phyloP scores from a whole-genome alignment of 805 yeast genomes.

The Sugiyamaella lignohabitans region DNA sequence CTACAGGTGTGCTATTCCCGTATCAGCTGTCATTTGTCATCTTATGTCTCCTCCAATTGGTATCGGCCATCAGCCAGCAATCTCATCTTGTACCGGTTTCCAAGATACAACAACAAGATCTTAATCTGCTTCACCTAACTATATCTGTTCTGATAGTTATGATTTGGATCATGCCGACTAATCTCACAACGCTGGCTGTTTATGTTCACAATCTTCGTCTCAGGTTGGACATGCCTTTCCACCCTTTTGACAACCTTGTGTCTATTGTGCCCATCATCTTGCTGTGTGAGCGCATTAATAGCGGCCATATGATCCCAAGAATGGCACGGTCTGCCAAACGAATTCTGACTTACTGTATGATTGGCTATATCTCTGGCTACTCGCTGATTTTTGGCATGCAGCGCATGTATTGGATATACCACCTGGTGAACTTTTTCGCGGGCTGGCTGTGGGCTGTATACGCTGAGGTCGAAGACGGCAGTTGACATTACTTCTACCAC shows the following conservation, averaged over 20 bases:
- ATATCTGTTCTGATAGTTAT: slow-evolving; percentile 27
- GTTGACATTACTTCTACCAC: too few relatives aligned
- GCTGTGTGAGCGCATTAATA: slow-evolving; percentile 48
- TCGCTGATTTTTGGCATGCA: slow-evolving; percentile 68
- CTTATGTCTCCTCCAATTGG: background rate
- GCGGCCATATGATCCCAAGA: slow-evolving; percentile 43
- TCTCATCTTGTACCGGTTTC: slow-evolving; percentile 5
- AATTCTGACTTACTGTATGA: slow-evolving; percentile 32
- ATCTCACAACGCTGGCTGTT: slow-evolving; percentile 70
- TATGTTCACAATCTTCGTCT: slow-evolving; percentile 74
- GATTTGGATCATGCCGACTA: slow-evolving; percentile 74
- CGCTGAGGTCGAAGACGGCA: background rate
- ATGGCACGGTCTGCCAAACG: slow-evolving; percentile 19
- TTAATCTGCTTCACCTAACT: background rate
- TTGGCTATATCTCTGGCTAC: slow-evolving; percentile 53
- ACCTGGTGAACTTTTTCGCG: slow-evolving; percentile 54
- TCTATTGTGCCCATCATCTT: slow-evolving; percentile 69
- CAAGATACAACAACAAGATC: background rate
- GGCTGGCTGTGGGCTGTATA: slow-evolving; percentile 21
- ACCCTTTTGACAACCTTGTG: slow-evolving; percentile 77
- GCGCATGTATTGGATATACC: slow-evolving; percentile 80
- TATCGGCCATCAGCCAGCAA: slow-evolving; percentile 9
- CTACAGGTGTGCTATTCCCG: background rate
- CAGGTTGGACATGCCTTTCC: slow-evolving; percentile 76
- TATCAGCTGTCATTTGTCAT: slow-evolving; percentile 3